These are phyloP conservation scores for Phytophthora sojae DNA, from an alignment of 352 stramenopile genomes.

Conservation along the genomic window DNA sequence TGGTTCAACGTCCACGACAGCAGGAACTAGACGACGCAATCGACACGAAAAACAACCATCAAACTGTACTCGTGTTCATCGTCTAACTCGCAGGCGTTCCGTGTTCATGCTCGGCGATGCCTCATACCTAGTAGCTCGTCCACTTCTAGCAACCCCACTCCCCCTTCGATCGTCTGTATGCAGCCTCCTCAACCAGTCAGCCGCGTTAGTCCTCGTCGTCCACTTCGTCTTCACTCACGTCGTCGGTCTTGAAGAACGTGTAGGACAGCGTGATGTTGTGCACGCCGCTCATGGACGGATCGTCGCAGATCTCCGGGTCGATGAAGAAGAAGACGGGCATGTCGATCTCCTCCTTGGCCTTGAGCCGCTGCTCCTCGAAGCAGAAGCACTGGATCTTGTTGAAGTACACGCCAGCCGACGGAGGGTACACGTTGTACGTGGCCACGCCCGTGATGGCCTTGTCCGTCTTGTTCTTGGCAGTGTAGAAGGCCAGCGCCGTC, in stretches of 20 bases:
- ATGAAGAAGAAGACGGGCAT: constrained; percentile 99
- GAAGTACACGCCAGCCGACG: constrained; percentile 97
- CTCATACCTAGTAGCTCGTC: constrained; percentile 1
- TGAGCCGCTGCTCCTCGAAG: constrained; percentile 99
- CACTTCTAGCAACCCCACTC: not conserved
- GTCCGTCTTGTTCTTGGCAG: constrained; percentile 96
- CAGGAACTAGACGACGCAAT: too few species aligned
- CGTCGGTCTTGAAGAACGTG: constrained; percentile 98
- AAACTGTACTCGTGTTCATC: not conserved
- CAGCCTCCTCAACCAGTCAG: not conserved
- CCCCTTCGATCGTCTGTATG: not conserved
- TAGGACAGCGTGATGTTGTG: constrained; percentile 98
- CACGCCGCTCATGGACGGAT: constrained; percentile 96
- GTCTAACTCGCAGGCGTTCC: constrained; percentile 8
- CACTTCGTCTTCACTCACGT: constrained; percentile 92
- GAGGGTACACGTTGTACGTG: constrained; percentile 99
- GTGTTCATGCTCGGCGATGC: not conserved
- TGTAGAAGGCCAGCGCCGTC: constrained; percentile 99
- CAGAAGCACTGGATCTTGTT: constrained; percentile 99
- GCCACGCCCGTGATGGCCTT: constrained; percentile 98
- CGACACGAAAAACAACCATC: too few species aligned
- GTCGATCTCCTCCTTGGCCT: constrained; percentile 98
- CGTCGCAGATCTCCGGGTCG: constrained; percentile 98
- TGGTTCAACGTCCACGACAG: too few species aligned
- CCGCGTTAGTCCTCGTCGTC: constrained; percentile 62